Evolutionary conservation across 2,329 filamentous ascomycete genomes (phyloP).

Genomic region (Diaporthe eres): DNA sequence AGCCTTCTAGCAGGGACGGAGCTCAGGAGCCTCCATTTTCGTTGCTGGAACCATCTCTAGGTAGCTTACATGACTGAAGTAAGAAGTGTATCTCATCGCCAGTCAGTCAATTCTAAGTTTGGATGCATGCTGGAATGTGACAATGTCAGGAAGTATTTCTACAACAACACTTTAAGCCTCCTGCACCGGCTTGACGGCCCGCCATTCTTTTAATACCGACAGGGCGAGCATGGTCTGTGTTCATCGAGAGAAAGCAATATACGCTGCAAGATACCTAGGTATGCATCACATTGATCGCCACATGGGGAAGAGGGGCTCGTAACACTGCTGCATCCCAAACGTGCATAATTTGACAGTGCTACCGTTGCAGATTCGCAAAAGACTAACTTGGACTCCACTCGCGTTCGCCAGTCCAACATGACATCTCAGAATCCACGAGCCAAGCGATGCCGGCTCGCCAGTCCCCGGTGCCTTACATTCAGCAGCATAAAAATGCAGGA

Average conservation of each 20-base stretch:
- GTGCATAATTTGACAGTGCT: constrained; percentile 20
- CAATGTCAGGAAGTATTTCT: not conserved
- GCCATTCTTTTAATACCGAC: not conserved
- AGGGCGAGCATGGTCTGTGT: constrained; percentile 6
- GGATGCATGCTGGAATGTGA: not conserved
- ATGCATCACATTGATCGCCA: not conserved
- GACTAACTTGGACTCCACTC: not conserved
- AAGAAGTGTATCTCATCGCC: not conserved
- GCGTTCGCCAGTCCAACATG: constrained; percentile 21
- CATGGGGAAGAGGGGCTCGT: not conserved
- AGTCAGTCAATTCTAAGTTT: not conserved
- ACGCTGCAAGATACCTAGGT: not conserved
- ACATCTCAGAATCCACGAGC: constrained; percentile 15
- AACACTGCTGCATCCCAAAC: not conserved
- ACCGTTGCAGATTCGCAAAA: constrained; percentile 26
- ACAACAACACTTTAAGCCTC: not conserved
- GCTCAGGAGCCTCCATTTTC: not conserved
- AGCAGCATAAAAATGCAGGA: constrained; percentile 3
- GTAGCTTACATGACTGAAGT: not conserved
- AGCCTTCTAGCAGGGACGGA: not conserved
- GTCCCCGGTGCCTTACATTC: constrained; percentile 20
- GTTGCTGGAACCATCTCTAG: not conserved
- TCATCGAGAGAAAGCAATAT: not conserved
- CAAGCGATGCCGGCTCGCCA: not conserved
- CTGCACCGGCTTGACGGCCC: constrained; percentile 13